Base-by-base conservation (phyloP, 306 rosid species). In the Dryas octopetala region DNA sequence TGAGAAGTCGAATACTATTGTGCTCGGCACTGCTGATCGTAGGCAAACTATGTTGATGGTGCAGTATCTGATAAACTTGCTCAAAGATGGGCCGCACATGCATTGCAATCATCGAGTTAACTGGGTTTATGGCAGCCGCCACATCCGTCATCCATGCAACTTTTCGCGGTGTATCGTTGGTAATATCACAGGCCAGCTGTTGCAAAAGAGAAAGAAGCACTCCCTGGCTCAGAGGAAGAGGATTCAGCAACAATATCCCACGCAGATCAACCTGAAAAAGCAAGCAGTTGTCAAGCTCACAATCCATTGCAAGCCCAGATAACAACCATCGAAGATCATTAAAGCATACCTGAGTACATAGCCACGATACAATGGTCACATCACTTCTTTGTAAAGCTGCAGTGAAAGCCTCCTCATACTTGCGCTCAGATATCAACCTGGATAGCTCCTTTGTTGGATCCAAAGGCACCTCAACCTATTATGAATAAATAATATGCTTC, bases 181-280 rank as follows among this genome's bases (percentile, higher is more conserved):
- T 89, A 71, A 96, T 88, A 69, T 92, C 99, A 40, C 97, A 96
- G 0, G 97, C 97, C 84, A 96, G 67, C 77, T 96, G 99, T 79
- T 96, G 99, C 85, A 96, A 71, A 83, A 96, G 99, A 5, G 99
- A 92, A 9, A 96, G 94, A 64, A 96, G 83, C 69, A 92, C 98
- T 60, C 98, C 99, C 83, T 96, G 99, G 88, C 96, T 91, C 84
- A 96, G 84, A n/a, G 97, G 96, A 16, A 90, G 91, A 78, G 98
- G 91, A 59, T 73, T 91, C 82, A 79, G 65, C 15, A 91, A 57
- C 83, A 96, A 51, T 15, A 96, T 76, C 59, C 93, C 91, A 7
- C 53, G 87, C 16, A 96, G 83, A 83, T 92, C 97, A 79, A 91
- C 97, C 99, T 96, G 91, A 54, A 76, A 55, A 61, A 71, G 23